Evolutionary conservation across 2,329 filamentous ascomycete species (phyloP).

Genomic region (Penicillium brevicompactum): DNA sequence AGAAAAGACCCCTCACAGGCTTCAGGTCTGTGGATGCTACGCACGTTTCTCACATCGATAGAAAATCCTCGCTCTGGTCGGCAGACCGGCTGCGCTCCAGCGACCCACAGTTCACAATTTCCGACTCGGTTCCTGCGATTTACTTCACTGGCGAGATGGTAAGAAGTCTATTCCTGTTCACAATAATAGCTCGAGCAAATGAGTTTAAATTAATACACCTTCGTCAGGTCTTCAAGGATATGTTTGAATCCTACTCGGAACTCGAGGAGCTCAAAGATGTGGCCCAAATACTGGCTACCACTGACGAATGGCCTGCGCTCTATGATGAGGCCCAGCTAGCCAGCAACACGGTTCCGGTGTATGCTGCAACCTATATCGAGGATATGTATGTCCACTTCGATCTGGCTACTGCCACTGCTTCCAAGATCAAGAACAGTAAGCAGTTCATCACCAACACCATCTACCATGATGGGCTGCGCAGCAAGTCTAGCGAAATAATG

Average conservation of each 20-base stretch:
- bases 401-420: slow-evolving; percentile 72
- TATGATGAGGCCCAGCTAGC: slow-evolving; percentile 75
- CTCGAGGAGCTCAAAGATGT: slow-evolving; percentile 68
- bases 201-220: slow-evolving; percentile 1
- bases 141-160: slow-evolving; percentile 91
- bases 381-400: slow-evolving; percentile 91
- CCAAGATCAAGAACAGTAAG: slow-evolving; percentile 73
- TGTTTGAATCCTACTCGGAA: slow-evolving; percentile 80
- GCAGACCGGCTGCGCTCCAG: slow-evolving; percentile 51
- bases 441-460: slow-evolving; percentile 82
- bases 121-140: slow-evolving; percentile 55
- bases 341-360: slow-evolving; percentile 80
- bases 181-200: background rate
- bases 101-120: slow-evolving; percentile 51
- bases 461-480: slow-evolving; percentile 81
- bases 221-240: slow-evolving; percentile 70
- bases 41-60: slow-evolving; percentile 27
- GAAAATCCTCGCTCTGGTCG: slow-evolving; percentile 71
- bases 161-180: slow-evolving; percentile 4
- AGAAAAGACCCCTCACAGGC: background rate
- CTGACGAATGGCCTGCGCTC: slow-evolving; percentile 70
- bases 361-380: slow-evolving; percentile 78
- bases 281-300: slow-evolving; percentile 70
- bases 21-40: background rate
- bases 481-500: slow-evolving; percentile 74